Evolutionary conservation across 2,329 filamentous ascomycete species (phyloP), one percentile per base, ranked within the genome.

Genomic region (Pseudocercospora vitis): DNA sequence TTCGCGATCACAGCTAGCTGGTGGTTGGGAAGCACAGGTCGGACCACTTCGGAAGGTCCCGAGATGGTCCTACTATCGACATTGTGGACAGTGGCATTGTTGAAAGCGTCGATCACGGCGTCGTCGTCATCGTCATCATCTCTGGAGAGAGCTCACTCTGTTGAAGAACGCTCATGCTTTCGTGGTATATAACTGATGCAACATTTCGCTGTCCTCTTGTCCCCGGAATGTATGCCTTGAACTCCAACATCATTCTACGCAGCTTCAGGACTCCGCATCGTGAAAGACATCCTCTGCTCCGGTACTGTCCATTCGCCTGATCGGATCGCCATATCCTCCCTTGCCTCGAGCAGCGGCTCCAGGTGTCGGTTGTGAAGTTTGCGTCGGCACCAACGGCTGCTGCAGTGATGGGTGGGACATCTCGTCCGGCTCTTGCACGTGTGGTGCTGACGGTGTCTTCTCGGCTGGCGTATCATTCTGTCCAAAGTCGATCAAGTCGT

Each of bases 401-500:
- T 60, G 61, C 28, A 57, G 49, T 48, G 31, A 16, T 24, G 31
- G 6, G 11, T 29, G 26, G 26, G 29, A 16, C 29, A 48, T 35
- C 39, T 52, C 50, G 39, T 51, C 26, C 37, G 48, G 50, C 35
- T 48, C 50, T 33, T 55, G 53, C 40, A 51, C 18, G 28, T 53
- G 31, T 14, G 32, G 45, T 32, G 47, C 31, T 18, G 50, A 21
- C 12, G 32, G 23, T 46, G 51, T 44, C 44, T 57, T 53, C n/a
- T 48, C 47, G 9, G 50, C 42, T 56, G 57, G 45, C 12, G 39
- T 59, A 39, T 76, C 71, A 50, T 74, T 70, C 52, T 79, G 76
- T 6, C 78, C 79, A 62, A 85, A 79, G 61, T 87, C 78, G 57
- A 86, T 83, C 44, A 86, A 72, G 58, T 82, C 74, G 18, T 48